These are phyloP conservation scores for Arachnomyces sp. DNA, from an alignment of 2,329 filamentous ascomycete genomes.

Conservation along the genomic window DNA sequence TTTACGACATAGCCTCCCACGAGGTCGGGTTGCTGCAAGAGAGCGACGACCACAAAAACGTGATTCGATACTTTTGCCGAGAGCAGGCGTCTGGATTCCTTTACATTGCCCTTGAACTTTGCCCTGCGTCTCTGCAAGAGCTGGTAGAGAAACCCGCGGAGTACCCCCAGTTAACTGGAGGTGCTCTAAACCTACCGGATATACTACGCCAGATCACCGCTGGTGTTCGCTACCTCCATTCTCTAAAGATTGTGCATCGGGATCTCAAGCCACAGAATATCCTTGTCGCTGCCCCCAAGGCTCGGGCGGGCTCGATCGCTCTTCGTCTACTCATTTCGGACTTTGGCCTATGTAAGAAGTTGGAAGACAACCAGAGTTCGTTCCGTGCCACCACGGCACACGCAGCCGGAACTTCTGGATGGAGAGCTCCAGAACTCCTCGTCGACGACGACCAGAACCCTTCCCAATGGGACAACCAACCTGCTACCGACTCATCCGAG, in stretches of 20 bases:
- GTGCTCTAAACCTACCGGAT: constrained; percentile 63
- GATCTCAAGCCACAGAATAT: constrained; percentile 98
- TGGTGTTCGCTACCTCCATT: constrained; percentile 81
- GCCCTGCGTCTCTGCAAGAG: constrained; percentile 86
- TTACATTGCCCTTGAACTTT: constrained; percentile 92
- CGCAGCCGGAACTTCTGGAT: constrained; percentile 86
- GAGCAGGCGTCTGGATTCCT: constrained; percentile 82
- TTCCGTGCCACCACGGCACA: constrained; percentile 91
- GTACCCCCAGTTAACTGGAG: constrained; percentile 57
- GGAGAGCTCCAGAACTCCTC: constrained; percentile 90
- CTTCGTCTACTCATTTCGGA: constrained; percentile 92
- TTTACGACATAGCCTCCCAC: constrained; percentile 89
- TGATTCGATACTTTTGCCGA: constrained; percentile 93
- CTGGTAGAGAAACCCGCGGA: constrained; percentile 67
- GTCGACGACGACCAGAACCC: constrained; percentile 61
- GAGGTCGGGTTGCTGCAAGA: constrained; percentile 85
- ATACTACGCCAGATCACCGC: constrained; percentile 83
- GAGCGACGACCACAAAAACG: constrained; percentile 92
- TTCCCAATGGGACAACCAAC: constrained; percentile 23
- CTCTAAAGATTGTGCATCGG: constrained; percentile 87
- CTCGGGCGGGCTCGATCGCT: constrained; percentile 46
- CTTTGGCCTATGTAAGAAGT: constrained; percentile 94
- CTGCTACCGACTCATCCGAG: constrained; percentile 38
- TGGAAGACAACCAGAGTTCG: constrained; percentile 89
- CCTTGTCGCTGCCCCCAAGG: constrained; percentile 61